Base-by-base conservation (phyloP, 2,329 filamentous ascomycete species). In the Talaromyces verruculosus region DNA sequence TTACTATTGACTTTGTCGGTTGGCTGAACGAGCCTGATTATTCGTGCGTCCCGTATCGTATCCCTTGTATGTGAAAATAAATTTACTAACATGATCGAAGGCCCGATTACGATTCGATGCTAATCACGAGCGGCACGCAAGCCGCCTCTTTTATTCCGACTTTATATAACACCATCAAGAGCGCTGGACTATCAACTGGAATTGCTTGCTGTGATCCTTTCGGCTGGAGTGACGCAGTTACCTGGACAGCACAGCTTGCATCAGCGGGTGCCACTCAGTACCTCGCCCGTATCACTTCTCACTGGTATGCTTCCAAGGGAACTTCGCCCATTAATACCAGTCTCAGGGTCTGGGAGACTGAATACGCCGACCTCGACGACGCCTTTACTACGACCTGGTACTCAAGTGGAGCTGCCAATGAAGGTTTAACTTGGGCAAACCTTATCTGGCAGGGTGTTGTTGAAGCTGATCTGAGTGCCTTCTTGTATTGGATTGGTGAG, bases 1-100 rank as follows among this genome's bases (percentile, higher is more conserved):
- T 85, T 61, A 76, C 76, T 2, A 71, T 85, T 49, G 80, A 80
- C 1, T 80, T 83, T 63, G 71, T 84, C 2, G 82, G 82, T 13
- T 83, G 83, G 67, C 71, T 84, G 47, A 84, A 84, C 69, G 82
- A 84, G 69, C 81, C 81, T 1, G 79, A 82, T 55, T 77, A 51
- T 22, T 28, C 25, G 47, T 51, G 13, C 47, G 47, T 51, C 25
- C 22, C 6, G 13, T 51, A 1, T 28, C 22, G 13, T 51, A 15
- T 17, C 5, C 5, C 22, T 51, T 28, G 2, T 3, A 28, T 5
- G 2, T 30, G 47, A 25, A 13, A 28, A 30, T 30, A 13, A 28
- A 30, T 30, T 30, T 17, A 4, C 47, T 51, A 30, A 51, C 19
- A 28, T 28, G 47, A 17, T 6, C 45, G 22, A 51, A 51, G 47